Evolutionary conservation across 2,329 filamentous ascomycete genomes (phyloP).

Genomic region (Polychaeton citri): DNA sequence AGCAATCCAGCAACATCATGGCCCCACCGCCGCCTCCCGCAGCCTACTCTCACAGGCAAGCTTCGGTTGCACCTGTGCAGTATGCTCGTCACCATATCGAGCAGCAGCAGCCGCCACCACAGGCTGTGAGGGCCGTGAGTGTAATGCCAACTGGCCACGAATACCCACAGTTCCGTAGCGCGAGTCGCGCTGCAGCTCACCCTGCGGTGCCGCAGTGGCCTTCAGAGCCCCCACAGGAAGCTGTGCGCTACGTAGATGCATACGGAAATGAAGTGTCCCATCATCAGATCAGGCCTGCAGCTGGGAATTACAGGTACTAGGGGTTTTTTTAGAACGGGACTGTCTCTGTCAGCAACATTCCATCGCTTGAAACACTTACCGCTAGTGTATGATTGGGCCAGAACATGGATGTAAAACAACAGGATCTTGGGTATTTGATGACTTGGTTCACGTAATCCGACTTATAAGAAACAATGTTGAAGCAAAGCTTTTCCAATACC

Average conservation of each 20-base stretch:
- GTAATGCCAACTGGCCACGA: slow-evolving; percentile 24
- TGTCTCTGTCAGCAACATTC: too few species aligned
- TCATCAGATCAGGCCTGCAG: slow-evolving; percentile 12
- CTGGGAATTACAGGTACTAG: slow-evolving; percentile 1
- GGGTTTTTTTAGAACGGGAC: too few species aligned
- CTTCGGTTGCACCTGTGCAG: slow-evolving; percentile 29
- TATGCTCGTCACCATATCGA: slow-evolving; percentile 20
- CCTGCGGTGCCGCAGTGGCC: slow-evolving; percentile 4
- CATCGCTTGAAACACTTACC: too few species aligned
- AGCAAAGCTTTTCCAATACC: too few species aligned
- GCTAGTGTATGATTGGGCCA: too few species aligned
- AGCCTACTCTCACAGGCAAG: slow-evolving; percentile 10
- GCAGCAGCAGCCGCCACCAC: slow-evolving; percentile 4
- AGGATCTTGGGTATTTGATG: too few species aligned
- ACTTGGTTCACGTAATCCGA: too few species aligned
- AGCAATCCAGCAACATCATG: slow-evolving; percentile 13
- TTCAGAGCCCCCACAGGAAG: slow-evolving; percentile 5
- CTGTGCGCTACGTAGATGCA: slow-evolving; percentile 29
- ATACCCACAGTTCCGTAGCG: background rate
- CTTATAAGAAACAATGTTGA: too few species aligned
- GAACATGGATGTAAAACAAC: too few species aligned
- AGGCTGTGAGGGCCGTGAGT: slow-evolving; percentile 23
- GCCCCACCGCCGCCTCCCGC: slow-evolving; percentile 43
- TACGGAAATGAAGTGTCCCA: slow-evolving; percentile 20
- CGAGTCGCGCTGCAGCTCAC: background rate